Evolutionary conservation across 768 basidiomycete species (phyloP), one percentile per base, ranked within the genome.

Genomic region (Serendipita sp.): DNA sequence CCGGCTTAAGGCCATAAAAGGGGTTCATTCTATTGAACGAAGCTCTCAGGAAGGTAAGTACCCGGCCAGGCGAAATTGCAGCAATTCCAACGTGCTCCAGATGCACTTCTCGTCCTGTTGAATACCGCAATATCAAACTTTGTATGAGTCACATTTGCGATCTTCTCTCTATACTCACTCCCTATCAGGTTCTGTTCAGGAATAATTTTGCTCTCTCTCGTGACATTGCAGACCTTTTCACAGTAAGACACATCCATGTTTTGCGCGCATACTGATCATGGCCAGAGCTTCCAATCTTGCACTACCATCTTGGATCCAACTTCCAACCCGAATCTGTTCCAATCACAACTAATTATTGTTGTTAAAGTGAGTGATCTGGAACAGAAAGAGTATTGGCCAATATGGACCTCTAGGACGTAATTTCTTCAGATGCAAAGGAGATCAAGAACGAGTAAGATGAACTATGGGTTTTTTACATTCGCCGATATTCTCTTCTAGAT

Each of bases 71-170:
- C 20, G 11, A 20, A 30, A 20, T n/a, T n/a, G n/a, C n/a, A n/a
- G n/a, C n/a, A n/a, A n/a, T n/a, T 28, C 33, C 30, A 11, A 58
- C 30, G 11, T n/a, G 20, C 13, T 58, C 30, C n/a, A 58, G 83
- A 84, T 43, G 81, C 79, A 0, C 71, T 84, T 1, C 75, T 84
- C 1, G 83, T 84, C 1, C 69, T 84, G 7, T 83, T 84, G 69
- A 84, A 83, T 65, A 79, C 81, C 0, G 83, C 83, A 0, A 76
- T 84, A 11, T 85, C 83, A 1, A 84, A 84, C 66, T 68, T 84
- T 64, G 82, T 82, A 63, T 31, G 76, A n/a, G n/a, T n/a, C n/a
- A n/a, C n/a, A n/a, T n/a, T n/a, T n/a, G n/a, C n/a, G n/a, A n/a
- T n/a, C n/a, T n/a, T n/a, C n/a, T n/a, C n/a, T n/a, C n/a, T n/a